phyloP scores from a whole-genome alignment of 2,329 filamentous ascomycete species.

The Scedosporium boydii region DNA sequence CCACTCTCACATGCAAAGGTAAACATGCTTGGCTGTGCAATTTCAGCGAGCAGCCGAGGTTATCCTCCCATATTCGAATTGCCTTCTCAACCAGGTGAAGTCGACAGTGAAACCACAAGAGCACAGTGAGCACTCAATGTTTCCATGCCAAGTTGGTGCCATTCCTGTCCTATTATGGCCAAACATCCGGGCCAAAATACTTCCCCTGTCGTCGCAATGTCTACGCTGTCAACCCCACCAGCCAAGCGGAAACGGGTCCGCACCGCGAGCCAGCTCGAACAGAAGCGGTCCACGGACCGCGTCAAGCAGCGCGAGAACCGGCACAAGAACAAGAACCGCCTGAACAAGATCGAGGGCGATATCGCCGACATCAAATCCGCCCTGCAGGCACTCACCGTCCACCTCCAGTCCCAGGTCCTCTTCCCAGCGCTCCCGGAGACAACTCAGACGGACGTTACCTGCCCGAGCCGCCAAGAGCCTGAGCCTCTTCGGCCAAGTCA shows the following conservation, averaged over 20 bases:
- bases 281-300: slow-evolving; percentile 11
- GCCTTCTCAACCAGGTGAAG: too few species aligned
- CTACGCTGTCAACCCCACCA: too few species aligned
- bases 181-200: too few species aligned
- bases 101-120: too few species aligned
- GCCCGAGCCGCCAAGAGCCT: neutral
- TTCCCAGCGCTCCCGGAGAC: slow-evolving; percentile 6
- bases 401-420: slow-evolving; percentile 9
- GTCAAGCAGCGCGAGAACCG: slow-evolving; percentile 17
- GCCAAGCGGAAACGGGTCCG: slow-evolving; percentile 1
- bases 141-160: too few species aligned
- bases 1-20: too few species aligned
- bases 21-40: too few species aligned
- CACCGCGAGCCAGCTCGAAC: neutral
- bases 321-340: slow-evolving; percentile 15
- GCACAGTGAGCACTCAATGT: too few species aligned
- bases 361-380: slow-evolving; percentile 7
- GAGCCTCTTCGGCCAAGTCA: neutral
- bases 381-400: slow-evolving; percentile 2
- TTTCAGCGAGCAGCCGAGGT: too few species aligned
- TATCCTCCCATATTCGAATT: too few species aligned
- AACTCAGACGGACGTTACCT: neutral
- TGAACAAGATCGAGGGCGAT: slow-evolving; percentile 18
- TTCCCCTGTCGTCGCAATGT: neutral
- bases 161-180: too few species aligned